Evolutionary conservation across 192 early-diverging fungal genomes (phyloP).

Genomic region (Coemansia sp.): DNA sequence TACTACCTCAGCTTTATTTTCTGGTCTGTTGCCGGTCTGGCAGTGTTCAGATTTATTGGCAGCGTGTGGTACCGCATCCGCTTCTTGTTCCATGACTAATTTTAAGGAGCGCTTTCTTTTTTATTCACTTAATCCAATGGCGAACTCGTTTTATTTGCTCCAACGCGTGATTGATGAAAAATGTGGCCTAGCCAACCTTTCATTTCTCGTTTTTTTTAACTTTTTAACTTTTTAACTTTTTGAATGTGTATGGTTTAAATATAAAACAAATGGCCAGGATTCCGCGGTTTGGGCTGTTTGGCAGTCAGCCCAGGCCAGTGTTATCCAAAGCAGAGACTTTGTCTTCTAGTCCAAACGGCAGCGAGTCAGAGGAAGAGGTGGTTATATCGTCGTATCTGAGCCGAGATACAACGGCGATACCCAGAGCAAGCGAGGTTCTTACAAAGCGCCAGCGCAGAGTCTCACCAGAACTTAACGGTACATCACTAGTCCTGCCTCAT

Average conservation of each 20-base stretch:
- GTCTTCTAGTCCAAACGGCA: background rate
- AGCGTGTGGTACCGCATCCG: conserved; percentile 69
- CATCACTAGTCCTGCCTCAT: background rate
- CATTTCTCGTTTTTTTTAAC: background rate
- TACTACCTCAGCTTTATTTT: conserved; percentile 83
- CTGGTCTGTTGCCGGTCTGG: conserved; percentile 76
- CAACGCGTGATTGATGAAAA: background rate
- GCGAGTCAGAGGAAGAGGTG: background rate
- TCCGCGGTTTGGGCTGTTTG: conserved; percentile 17
- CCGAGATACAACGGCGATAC: background rate
- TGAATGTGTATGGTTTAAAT: background rate
- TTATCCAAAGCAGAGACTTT: background rate
- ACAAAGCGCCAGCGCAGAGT: background rate
- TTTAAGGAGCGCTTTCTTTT: background rate
- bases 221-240: background rate
- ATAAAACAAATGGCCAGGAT: conserved; percentile 8
- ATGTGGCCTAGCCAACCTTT: background rate
- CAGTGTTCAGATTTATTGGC: conserved; percentile 74
- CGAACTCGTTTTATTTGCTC: background rate
- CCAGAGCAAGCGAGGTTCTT: background rate
- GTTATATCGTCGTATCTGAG: background rate
- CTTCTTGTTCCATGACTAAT: conserved; percentile 42
- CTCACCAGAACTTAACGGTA: background rate
- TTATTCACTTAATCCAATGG: background rate
- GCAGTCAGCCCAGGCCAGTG: background rate